These are phyloP conservation scores for Aspergillus cristatus DNA, from an alignment of 495 filamentous ascomycete genomes.

Conservation along the genomic window DNA sequence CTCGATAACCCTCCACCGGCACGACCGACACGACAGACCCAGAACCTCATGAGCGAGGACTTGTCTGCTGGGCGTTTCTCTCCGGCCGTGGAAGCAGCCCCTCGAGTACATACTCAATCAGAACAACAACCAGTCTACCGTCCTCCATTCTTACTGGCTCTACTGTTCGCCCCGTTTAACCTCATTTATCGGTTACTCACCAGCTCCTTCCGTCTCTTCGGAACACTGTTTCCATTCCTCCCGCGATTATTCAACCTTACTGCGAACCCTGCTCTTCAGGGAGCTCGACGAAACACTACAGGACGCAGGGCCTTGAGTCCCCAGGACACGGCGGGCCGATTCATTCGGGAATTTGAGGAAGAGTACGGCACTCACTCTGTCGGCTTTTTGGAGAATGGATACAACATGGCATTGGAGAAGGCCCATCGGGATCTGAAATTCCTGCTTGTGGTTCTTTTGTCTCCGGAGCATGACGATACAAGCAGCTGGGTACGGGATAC, in stretches of 20 bases:
- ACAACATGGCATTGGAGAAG: slow-evolving; percentile 78
- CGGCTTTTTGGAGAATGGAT: slow-evolving; percentile 73
- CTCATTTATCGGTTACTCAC: slow-evolving; percentile 61
- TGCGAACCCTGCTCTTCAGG: slow-evolving; percentile 39
- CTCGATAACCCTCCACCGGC: slow-evolving; percentile 47
- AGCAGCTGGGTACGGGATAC: slow-evolving; percentile 74
- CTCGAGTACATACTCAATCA: slow-evolving; percentile 69
- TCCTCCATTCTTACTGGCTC: slow-evolving; percentile 61
- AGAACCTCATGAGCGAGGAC: slow-evolving; percentile 52
- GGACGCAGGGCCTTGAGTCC: slow-evolving; percentile 68
- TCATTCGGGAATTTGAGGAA: slow-evolving; percentile 88
- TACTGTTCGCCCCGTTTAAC: slow-evolving; percentile 76
- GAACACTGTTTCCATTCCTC: slow-evolving; percentile 70
- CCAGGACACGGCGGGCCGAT: slow-evolving; percentile 77
- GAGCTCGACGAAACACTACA: slow-evolving; percentile 50
- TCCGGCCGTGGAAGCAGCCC: slow-evolving; percentile 46
- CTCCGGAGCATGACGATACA: slow-evolving; percentile 91
- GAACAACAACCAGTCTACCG: slow-evolving; percentile 52
- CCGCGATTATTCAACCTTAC: slow-evolving; percentile 54
- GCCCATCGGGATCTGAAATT: slow-evolving; percentile 90
- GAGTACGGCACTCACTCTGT: slow-evolving; percentile 67
- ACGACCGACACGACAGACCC: slow-evolving; percentile 43
- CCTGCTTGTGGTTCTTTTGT: slow-evolving; percentile 72
- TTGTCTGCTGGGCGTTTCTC: slow-evolving; percentile 37
- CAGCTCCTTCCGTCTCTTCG: slow-evolving; percentile 54